A percentile compares a stretch with the other conserved stretches of the same genome.
phyloP scores from a whole-genome alignment of 2,329 filamentous ascomycete species.

The Pseudovirgaria hyperparasitica region DNA sequence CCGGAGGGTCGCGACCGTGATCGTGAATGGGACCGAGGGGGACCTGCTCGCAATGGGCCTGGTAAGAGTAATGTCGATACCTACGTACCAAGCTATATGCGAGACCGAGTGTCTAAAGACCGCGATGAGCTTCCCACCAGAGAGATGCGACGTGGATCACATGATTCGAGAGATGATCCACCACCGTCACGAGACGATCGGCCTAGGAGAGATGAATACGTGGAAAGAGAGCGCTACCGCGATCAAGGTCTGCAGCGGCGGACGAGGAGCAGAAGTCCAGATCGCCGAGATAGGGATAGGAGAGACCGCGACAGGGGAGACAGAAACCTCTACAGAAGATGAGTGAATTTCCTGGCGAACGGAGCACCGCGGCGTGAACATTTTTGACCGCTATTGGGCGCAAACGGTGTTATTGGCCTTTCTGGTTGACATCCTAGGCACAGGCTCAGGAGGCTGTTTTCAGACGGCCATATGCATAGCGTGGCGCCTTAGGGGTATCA shows the following conservation, averaged over 20 bases:
- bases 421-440: no score
- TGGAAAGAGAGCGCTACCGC: constrained; percentile 12
- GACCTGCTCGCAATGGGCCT: constrained; percentile 9
- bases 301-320: constrained; percentile 10
- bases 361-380: no score
- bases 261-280: constrained; percentile 22
- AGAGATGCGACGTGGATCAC: constrained; percentile 16
- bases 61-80: constrained; percentile 21
- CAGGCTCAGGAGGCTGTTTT: no score
- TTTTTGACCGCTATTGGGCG: no score
- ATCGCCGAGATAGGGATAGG: constrained; percentile 13
- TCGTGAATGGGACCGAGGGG: neutral
- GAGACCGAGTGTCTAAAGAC: constrained; percentile 19
- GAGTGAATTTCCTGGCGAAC: no score
- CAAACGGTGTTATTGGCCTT: no score
- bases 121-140: constrained; percentile 18
- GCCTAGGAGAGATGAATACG: constrained; percentile 14
- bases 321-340: no score
- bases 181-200: constrained; percentile 19
- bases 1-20: constrained; percentile 8
- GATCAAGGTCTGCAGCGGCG: constrained; percentile 16
- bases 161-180: constrained; percentile 21
- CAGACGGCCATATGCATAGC: no score
- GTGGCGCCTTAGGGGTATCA: no score
- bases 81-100: constrained; percentile 31